Evolutionary conservation across 306 rosid genomes (phyloP).

Genomic region (Vicia sativa): DNA sequence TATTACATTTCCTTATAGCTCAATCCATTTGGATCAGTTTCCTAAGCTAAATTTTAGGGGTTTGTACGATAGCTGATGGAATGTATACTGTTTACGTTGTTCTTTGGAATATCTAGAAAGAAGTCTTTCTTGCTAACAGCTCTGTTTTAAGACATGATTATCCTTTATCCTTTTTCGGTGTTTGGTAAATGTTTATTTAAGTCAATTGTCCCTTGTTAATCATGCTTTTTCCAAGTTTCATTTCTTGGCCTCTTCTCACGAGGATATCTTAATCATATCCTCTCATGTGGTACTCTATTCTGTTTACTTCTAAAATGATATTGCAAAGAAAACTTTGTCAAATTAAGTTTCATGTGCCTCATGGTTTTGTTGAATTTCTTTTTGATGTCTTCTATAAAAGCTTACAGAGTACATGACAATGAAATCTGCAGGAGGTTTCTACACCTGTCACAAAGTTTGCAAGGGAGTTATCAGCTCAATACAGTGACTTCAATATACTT

Average conservation of each 20-base stretch:
- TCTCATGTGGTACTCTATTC: constrained; percentile 10
- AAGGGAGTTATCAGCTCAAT: constrained; percentile 81
- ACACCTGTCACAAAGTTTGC: constrained; percentile 77
- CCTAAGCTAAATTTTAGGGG: constrained; percentile 6
- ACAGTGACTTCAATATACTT: constrained; percentile 91
- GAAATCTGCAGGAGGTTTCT: constrained; percentile 79
- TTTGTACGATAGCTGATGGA: constrained; percentile 22
- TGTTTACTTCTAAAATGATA: constrained; percentile 15
- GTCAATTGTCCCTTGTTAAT: constrained; percentile 27
- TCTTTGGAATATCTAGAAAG: constrained; percentile 9
- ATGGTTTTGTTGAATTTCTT: constrained; percentile 31
- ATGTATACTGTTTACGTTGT: background rate
- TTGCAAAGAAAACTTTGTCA: constrained; percentile 5
- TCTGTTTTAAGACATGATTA: constrained; percentile 8
- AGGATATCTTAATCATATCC: constrained; percentile 23
- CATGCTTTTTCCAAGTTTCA: constrained; percentile 7
- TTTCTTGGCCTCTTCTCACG: background rate
- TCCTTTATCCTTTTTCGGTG: constrained; percentile 23
- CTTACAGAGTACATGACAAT: constrained; percentile 38
- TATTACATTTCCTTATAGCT: background rate
- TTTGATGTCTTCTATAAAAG: constrained; percentile 21
- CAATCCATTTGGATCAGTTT: constrained; percentile 20
- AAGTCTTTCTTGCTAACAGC: background rate
- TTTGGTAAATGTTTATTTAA: constrained; percentile 19
- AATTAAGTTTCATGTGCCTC: constrained; percentile 17